phyloP scores from a whole-genome alignment of 2,329 filamentous ascomycete species.

The Trichoderma afroharzianum region DNA sequence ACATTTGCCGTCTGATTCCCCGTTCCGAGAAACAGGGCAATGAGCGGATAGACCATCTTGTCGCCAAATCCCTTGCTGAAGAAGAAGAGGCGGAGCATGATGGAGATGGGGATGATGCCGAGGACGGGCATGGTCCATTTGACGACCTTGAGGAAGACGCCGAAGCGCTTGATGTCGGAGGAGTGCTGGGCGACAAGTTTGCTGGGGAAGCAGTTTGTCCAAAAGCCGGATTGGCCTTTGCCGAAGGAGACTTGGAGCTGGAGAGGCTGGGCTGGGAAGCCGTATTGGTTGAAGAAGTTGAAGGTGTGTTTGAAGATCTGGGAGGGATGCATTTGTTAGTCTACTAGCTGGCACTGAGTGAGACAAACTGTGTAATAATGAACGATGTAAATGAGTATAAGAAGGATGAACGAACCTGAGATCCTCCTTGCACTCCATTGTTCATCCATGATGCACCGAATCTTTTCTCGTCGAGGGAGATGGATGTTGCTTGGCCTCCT shows the following conservation, averaged over 20 bases:
- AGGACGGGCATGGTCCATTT: conserved; percentile 59
- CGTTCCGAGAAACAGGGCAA: conserved; percentile 70
- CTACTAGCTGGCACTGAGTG: rapidly evolving
- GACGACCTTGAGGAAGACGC: conserved; percentile 52
- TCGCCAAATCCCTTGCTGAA: conserved; percentile 69
- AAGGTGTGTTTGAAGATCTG: conserved; percentile 66
- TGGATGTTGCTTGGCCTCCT: conserved; percentile 59
- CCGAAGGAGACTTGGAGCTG: conserved; percentile 60
- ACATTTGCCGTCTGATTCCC: conserved; percentile 73
- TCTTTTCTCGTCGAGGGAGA: conserved; percentile 52
- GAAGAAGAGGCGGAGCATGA: conserved; percentile 63
- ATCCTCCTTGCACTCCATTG: conserved; percentile 61
- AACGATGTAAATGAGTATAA: not conserved
- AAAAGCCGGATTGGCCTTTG: conserved; percentile 57
- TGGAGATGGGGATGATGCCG: conserved; percentile 58
- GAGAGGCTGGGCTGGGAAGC: conserved; percentile 54
- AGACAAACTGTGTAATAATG: not conserved
- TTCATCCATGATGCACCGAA: conserved; percentile 60
- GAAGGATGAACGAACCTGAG: conserved; percentile 25
- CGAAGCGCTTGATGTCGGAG: conserved; percentile 55
- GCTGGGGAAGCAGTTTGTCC: conserved; percentile 63
- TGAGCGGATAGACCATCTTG: conserved; percentile 66
- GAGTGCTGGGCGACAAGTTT: conserved; percentile 53
- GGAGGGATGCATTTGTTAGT: not conserved
- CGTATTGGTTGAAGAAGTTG: conserved; percentile 59